Evolutionary conservation across 139 green algal genomes (phyloP).

Genomic region (Edaphochlamys debaryana): DNA sequence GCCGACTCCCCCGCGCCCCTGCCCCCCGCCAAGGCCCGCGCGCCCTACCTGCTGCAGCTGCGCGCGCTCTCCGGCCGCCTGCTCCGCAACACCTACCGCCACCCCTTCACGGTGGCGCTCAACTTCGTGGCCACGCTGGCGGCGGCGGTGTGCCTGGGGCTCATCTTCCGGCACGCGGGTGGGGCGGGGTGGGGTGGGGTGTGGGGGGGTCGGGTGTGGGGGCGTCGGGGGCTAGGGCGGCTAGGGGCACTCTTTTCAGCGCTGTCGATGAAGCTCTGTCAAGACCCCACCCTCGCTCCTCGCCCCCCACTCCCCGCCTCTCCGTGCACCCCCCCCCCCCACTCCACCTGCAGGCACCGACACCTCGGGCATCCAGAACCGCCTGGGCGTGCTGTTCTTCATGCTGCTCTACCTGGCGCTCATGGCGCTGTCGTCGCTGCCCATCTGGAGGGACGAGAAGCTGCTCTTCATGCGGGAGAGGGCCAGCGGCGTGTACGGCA

Average conservation of each 20-base stretch:
- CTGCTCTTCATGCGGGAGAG: constrained; percentile 75
- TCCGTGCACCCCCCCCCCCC: neutral
- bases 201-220: no score
- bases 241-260: no score
- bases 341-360: constrained; percentile 43
- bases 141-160: constrained; percentile 60
- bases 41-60: constrained; percentile 54
- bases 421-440: constrained; percentile 78
- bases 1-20: constrained; percentile 13
- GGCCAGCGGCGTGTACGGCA: constrained; percentile 61
- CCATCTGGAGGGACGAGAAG: constrained; percentile 77
- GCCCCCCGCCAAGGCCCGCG: constrained; percentile 42
- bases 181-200: neutral
- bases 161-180: constrained; percentile 69
- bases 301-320: no score
- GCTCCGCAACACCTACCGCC: constrained; percentile 59
- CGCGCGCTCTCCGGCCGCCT: constrained; percentile 58
- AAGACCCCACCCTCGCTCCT: no score
- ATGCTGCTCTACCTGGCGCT: constrained; percentile 77
- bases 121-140: constrained; percentile 72
- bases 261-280: no score
- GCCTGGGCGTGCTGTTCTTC: constrained; percentile 78
- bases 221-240: no score
- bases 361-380: constrained; percentile 75
- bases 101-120: constrained; percentile 48